Percentiles rank a stretch among this genome's conserved stretches.
Evolutionary conservation across 495 filamentous ascomycete species (phyloP).

Genomic region (Bathelium albidoporum): DNA sequence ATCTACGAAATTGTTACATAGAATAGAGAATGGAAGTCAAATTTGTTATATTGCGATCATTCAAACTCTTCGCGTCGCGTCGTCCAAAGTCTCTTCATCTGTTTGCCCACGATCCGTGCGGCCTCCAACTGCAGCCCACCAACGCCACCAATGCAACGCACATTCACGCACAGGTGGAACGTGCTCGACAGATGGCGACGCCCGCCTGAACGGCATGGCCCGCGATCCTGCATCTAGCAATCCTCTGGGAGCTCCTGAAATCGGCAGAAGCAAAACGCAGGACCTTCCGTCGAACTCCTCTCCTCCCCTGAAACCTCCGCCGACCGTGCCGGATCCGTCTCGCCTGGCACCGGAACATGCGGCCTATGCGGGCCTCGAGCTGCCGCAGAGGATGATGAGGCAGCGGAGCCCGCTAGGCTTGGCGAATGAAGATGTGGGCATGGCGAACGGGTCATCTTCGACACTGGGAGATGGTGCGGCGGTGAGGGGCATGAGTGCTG

Average conservation of each 20-base stretch:
- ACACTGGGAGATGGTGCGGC: constrained; percentile 25
- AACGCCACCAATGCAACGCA: not conserved
- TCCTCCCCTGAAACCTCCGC: not conserved
- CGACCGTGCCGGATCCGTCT: constrained; percentile 28
- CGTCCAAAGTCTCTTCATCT: not conserved
- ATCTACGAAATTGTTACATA: no score
- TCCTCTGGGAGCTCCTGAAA: not conserved
- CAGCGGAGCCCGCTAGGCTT: constrained; percentile 30
- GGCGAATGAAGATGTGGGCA: constrained; percentile 11
- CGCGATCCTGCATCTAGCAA: not conserved
- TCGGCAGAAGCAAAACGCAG: not conserved
- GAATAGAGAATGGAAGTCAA: no score
- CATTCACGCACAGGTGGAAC: not conserved
- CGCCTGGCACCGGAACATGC: constrained; percentile 79
- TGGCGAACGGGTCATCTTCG: constrained; percentile 19
- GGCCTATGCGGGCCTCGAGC: constrained; percentile 51
- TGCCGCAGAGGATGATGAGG: constrained; percentile 36
- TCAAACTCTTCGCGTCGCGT: not conserved
- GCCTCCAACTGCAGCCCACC: not conserved
- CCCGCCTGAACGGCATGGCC: not conserved
- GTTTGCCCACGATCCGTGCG: not conserved
- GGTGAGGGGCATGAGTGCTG: not conserved
- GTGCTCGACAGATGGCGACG: no score
- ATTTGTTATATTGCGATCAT: no score
- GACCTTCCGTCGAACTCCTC: not conserved